These are phyloP conservation scores for Fragaria iinumae DNA, from an alignment of 306 rosid genomes.

Conservation along the genomic window DNA sequence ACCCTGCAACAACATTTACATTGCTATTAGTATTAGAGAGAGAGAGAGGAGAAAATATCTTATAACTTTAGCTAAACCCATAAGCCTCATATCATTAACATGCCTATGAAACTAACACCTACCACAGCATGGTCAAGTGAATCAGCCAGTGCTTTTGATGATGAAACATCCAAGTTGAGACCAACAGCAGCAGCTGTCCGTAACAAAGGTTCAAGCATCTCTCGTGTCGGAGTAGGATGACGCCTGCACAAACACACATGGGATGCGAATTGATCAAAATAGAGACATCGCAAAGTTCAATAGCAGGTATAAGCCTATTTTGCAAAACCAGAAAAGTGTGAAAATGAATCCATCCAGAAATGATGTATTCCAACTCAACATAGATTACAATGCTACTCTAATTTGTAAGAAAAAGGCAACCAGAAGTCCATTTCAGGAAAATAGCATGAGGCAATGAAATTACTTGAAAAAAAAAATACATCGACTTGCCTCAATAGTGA, in stretches of 20 bases:
- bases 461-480: slow-evolving; percentile 17
- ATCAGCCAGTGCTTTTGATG: slow-evolving; percentile 94
- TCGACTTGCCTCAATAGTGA: slow-evolving; percentile 71
- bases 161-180: slow-evolving; percentile 78
- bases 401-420: neutral
- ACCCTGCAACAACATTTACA: slow-evolving; percentile 47
- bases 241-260: slow-evolving; percentile 57
- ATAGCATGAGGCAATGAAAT: neutral
- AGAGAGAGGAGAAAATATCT: neutral
- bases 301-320: slow-evolving; percentile 1
- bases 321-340: neutral
- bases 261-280: neutral
- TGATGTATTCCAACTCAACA: neutral
- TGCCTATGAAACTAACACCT: slow-evolving; percentile 17
- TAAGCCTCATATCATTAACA: neutral
- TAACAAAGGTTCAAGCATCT: slow-evolving; percentile 94
- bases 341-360: neutral
- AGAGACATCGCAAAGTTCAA: neutral
- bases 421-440: slow-evolving; percentile 7
- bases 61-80: neutral
- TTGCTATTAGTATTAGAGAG: neutral
- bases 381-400: neutral
- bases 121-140: slow-evolving; percentile 97
- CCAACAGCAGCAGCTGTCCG: slow-evolving; percentile 89
- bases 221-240: slow-evolving; percentile 85